Conservation (phyloP, 164 flowering plant species). For the Aristolochia californica region DNA sequence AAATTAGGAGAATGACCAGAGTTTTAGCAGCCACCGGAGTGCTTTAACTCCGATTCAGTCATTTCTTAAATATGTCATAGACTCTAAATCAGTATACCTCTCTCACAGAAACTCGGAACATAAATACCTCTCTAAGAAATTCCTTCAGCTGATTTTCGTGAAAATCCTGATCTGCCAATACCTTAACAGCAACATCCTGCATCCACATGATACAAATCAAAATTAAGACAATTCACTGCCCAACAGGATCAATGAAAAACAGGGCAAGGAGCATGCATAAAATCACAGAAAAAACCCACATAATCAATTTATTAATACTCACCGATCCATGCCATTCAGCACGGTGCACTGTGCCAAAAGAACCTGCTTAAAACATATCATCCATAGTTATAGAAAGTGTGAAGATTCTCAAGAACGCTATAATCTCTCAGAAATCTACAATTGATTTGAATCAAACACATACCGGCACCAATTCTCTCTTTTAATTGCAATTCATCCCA, state of each 20-base stretch:
- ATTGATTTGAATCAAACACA: background rate
- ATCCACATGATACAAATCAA: slow-evolving; percentile 3
- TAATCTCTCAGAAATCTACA: too few relatives aligned
- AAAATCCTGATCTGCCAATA: slow-evolving; percentile 74
- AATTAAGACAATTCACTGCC: too few relatives aligned
- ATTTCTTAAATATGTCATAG: too few relatives aligned
- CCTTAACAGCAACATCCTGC: slow-evolving; percentile 99
- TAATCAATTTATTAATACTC: slow-evolving; percentile 18
- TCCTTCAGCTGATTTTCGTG: slow-evolving; percentile 78
- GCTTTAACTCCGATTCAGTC: too few relatives aligned
- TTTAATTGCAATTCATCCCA: slow-evolving; percentile 92
- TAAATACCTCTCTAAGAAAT: slow-evolving; percentile 81
- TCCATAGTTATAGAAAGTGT: too few relatives aligned
- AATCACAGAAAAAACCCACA: background rate
- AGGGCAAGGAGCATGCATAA: background rate
- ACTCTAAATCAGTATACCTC: background rate
- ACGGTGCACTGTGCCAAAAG: slow-evolving; percentile 96
- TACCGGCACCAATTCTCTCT: slow-evolving; percentile 97
- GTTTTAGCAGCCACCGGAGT: too few relatives aligned
- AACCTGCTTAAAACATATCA: slow-evolving; percentile 34
- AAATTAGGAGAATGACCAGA: too few relatives aligned
- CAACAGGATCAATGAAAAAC: too few relatives aligned
- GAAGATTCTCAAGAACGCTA: too few relatives aligned
- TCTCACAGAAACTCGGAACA: background rate
- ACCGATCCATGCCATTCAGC: slow-evolving; percentile 99